These are phyloP conservation scores for Collariella sp. DNA, from an alignment of 495 filamentous ascomycete genomes.

Conservation along the genomic window DNA sequence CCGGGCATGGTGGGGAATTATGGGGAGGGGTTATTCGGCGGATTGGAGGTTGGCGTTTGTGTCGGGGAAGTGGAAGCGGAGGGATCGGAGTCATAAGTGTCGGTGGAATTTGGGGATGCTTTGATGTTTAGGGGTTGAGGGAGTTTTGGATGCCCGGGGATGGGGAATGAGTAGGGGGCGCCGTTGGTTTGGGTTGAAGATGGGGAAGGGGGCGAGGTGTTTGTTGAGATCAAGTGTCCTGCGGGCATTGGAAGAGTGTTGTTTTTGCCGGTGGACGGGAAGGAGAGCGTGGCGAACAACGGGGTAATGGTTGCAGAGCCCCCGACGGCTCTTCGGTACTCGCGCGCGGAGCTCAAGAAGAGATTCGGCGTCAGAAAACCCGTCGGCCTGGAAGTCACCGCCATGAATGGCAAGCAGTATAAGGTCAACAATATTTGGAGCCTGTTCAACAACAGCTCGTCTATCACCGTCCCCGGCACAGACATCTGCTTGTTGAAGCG, in stretches of 20 bases:
- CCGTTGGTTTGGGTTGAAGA: conserved; percentile 6
- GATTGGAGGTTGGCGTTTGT: conserved; percentile 23
- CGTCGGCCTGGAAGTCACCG: conserved; percentile 15
- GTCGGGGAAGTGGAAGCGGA: background rate
- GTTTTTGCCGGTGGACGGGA: background rate
- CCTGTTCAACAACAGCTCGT: conserved; percentile 12
- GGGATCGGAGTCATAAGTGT: conserved; percentile 15
- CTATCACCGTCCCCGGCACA: conserved; percentile 16
- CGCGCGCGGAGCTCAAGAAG: background rate
- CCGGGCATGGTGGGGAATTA: conserved; percentile 33
- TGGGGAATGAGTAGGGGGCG: conserved; percentile 1
- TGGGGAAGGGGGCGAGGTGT: background rate
- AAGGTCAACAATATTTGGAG: background rate
- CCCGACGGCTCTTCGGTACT: background rate
- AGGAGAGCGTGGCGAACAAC: background rate
- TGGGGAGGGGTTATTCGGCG: conserved; percentile 32
- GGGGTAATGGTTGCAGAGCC: conserved; percentile 1
- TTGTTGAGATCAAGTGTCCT: conserved; percentile 1
- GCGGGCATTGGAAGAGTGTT: conserved; percentile 7
- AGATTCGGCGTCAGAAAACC: conserved; percentile 10
- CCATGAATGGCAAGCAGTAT: conserved; percentile 9
- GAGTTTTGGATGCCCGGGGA: conserved; percentile 33
- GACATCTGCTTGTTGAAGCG: conserved; percentile 20
- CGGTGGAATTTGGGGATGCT: conserved; percentile 33
- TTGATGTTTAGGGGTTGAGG: conserved; percentile 27